Percentiles rank a stretch among this genome's conserved stretches.
phyloP scores from a whole-genome alignment of 2,329 filamentous ascomycete species.

The Trichoderma guizhouense region DNA sequence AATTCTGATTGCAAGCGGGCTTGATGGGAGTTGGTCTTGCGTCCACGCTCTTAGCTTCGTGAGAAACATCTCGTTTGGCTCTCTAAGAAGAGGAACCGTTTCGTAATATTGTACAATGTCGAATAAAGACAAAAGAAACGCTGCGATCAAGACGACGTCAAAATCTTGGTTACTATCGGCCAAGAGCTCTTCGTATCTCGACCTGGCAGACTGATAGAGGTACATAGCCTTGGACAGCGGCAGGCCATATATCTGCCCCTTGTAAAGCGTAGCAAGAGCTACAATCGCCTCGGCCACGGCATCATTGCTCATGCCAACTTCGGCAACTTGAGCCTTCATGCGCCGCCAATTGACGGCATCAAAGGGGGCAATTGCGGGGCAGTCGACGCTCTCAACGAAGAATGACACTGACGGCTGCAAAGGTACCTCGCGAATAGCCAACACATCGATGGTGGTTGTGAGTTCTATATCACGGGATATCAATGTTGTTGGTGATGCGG shows the following conservation, averaged over 20 bases:
- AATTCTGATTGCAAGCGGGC: conserved; percentile 10
- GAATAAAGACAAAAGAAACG: conserved; percentile 22
- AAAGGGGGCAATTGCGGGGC: conserved; percentile 20
- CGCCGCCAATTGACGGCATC: conserved; percentile 22
- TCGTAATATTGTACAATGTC: conserved; percentile 17
- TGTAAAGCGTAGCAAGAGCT: conserved; percentile 20
- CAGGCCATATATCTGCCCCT: conserved; percentile 18
- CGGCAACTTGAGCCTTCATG: conserved; percentile 16
- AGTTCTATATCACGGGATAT: conserved; percentile 25
- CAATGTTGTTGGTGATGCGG: conserved; percentile 15
- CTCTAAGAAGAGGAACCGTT: neutral
- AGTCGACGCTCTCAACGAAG: conserved; percentile 24
- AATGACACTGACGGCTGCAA: conserved; percentile 16
- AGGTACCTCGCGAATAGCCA: conserved; percentile 14
- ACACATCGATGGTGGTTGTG: conserved; percentile 23
- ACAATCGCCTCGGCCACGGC: conserved; percentile 15
- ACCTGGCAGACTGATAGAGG: conserved; percentile 13
- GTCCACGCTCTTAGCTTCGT: conserved; percentile 5
- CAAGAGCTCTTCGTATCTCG: neutral
- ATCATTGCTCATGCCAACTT: neutral
- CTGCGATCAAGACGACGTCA: neutral
- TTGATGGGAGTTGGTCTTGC: neutral
- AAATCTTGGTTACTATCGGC: conserved; percentile 9
- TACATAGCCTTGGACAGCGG: conserved; percentile 13
- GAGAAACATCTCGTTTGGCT: conserved; percentile 12